Base-by-base conservation (phyloP, 176 grass and related monocot genomes). In the Aechmea fasciata region DNA sequence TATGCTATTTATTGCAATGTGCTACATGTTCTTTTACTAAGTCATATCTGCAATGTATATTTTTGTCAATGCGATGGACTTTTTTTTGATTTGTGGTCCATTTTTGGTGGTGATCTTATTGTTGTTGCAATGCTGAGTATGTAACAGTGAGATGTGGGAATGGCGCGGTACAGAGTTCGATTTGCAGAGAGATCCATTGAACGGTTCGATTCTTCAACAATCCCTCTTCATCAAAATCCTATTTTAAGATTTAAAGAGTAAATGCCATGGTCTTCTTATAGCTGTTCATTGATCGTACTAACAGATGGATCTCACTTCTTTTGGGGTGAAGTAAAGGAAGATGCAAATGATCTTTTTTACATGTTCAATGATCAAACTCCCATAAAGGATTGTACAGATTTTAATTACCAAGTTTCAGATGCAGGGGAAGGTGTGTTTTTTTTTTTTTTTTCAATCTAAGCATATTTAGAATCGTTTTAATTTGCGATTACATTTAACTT, bases 301-400 rank as follows among this genome's bases (percentile, higher is more conserved):
- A 48, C 80, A 89, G 86, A 66, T 82, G 59, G 75, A 12, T 73
- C 80, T 84, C 75, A 69, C 73, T 81, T 75, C 57, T 70, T 89
- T 63, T 96, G 88, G 85, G 85, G 54, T 61, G 85, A 87, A 54
- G 20, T 77, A 64, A 84, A 66, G 82, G 55, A 70, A 50, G 75
- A 71, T 78, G 65, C 70, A 73, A 78, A 73, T 80, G 74, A 75
- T 79, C 67, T 78, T 63, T 93, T 84, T 74, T 74, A 67, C 80
- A 76, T 90, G 49, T 76, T 93, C 3, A 84, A 99, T 47, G 89
- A 93, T 61, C 89, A 93, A 78, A 99, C 94, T 64, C 94, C 94
- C 6, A 90, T 85, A n/a, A 99, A 90, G 78, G 84, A 93, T 76
- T 99, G 89, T 80, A 51, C 94, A 81, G 86, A 99, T 67, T 63